Evolutionary conservation across 371 early-diverging fungal species (phyloP).

Genomic region (Dinochytrium kinnereticum): DNA sequence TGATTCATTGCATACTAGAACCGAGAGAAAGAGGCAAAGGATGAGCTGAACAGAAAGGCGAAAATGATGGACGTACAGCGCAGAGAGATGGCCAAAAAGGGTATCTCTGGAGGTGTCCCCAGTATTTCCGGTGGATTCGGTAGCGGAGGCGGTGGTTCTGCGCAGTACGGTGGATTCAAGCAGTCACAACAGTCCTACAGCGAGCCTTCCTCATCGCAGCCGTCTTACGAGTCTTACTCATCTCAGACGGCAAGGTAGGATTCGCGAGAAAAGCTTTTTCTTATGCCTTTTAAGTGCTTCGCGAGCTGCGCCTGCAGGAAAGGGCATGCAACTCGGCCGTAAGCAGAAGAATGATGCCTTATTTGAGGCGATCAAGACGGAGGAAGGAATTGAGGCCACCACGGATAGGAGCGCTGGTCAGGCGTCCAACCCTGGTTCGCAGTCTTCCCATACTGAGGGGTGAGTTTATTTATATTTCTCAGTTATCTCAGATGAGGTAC

Average conservation of each 20-base stretch:
- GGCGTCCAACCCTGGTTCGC: neutral
- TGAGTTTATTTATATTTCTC: conserved; percentile 34
- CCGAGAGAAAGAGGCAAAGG: conserved; percentile 96
- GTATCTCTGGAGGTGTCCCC: conserved; percentile 45
- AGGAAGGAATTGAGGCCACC: conserved; percentile 54
- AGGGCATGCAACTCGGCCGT: conserved; percentile 92
- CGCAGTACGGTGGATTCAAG: conserved; percentile 22
- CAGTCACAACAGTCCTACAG: neutral
- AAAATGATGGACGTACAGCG: conserved; percentile 88
- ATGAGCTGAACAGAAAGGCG: conserved; percentile 90
- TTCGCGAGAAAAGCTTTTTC: neutral
- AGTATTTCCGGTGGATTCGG: conserved; percentile 35
- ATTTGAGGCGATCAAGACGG: conserved; percentile 84
- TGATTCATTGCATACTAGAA: conserved; percentile 60
- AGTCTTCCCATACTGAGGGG: conserved; percentile 47
- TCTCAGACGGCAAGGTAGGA: neutral
- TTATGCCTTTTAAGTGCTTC: conserved; percentile 34
- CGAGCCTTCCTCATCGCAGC: conserved; percentile 1
- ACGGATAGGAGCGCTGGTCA: neutral
- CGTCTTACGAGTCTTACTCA: conserved; percentile 16
- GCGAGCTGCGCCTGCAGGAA: conserved; percentile 43
- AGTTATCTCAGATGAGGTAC: neutral
- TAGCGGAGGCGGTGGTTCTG: conserved; percentile 44
- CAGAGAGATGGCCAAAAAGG: conserved; percentile 81
- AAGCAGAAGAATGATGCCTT: conserved; percentile 75